Evolutionary conservation across 2,329 filamentous ascomycete genomes (phyloP).

Genomic region (Botrytis fabae): DNA sequence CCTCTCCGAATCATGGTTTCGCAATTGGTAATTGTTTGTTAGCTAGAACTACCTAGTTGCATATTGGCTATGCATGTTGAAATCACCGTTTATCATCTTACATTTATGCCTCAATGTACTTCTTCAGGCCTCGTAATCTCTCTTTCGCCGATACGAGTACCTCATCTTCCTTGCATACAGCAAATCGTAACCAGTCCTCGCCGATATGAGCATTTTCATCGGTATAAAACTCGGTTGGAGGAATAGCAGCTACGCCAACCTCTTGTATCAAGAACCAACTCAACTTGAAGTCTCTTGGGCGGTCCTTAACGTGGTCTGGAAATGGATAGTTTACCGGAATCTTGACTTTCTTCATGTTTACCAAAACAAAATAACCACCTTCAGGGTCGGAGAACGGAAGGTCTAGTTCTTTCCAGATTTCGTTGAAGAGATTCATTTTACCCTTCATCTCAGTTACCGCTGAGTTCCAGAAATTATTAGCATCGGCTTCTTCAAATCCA

Average conservation of each 20-base stretch:
- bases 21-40: neutral
- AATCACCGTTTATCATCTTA: neutral
- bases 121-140: constrained; percentile 51
- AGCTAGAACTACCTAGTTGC: neutral
- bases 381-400: constrained; percentile 73
- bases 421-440: constrained; percentile 86
- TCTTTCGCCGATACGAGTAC: constrained; percentile 79
- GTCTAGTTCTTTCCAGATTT: constrained; percentile 72
- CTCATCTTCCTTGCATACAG: constrained; percentile 92
- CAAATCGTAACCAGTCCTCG: constrained; percentile 91
- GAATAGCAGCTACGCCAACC: constrained; percentile 91
- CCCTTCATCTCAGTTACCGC: constrained; percentile 83
- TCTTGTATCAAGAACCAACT: constrained; percentile 97
- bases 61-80: neutral
- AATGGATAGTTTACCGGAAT: constrained; percentile 84
- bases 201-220: constrained; percentile 78
- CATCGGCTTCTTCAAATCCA: constrained; percentile 87
- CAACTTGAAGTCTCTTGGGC: constrained; percentile 91
- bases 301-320: constrained; percentile 80
- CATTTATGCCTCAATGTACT: constrained; percentile 48
- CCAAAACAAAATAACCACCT: constrained; percentile 95
- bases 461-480: constrained; percentile 82
- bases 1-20: neutral
- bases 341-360: constrained; percentile 86
- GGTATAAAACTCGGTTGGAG: constrained; percentile 96